Conservation (phyloP, 139 green algal species). For the Auxenochlorella protothecoides region DNA sequence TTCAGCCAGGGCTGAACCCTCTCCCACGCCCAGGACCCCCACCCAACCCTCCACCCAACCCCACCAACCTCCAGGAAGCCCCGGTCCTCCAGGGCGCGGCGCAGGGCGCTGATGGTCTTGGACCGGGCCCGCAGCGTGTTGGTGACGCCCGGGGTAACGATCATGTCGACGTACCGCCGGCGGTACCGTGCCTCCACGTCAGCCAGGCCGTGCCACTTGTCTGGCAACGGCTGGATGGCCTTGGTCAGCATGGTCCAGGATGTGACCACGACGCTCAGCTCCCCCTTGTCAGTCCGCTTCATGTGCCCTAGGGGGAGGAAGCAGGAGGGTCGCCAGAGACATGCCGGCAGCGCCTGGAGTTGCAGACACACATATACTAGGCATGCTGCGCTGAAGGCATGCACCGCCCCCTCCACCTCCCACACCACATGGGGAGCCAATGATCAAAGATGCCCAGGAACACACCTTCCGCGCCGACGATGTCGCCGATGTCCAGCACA, state of each 20-base stretch:
- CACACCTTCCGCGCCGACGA: slow-evolving; percentile 20
- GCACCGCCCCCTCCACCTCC: no score
- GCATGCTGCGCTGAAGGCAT: no score
- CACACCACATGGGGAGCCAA: neutral
- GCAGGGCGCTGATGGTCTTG: slow-evolving; percentile 61
- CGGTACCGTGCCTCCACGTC: slow-evolving; percentile 94
- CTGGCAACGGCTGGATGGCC: slow-evolving; percentile 84
- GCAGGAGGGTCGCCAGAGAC: neutral
- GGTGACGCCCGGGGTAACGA: slow-evolving; percentile 73
- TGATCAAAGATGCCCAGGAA: neutral
- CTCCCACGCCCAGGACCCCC: no score
- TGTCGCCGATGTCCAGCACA: slow-evolving; percentile 53
- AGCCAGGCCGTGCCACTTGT: slow-evolving; percentile 95
- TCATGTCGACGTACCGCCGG: slow-evolving; percentile 91
- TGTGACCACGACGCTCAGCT: slow-evolving; percentile 65
- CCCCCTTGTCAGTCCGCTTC: slow-evolving; percentile 90
- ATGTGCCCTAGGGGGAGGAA: slow-evolving; percentile 34
- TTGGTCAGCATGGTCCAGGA: slow-evolving; percentile 86
- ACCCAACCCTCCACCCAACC: no score
- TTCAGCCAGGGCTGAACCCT: no score
- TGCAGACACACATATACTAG: no score
- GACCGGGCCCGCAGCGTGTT: slow-evolving; percentile 70
- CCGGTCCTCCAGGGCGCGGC: slow-evolving; percentile 68
- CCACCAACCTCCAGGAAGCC: slow-evolving; percentile 56
- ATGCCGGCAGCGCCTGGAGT: no score